These are phyloP conservation scores for Coprinopsis cinerea DNA, from an alignment of 768 basidiomycete genomes.

Conservation along the genomic window DNA sequence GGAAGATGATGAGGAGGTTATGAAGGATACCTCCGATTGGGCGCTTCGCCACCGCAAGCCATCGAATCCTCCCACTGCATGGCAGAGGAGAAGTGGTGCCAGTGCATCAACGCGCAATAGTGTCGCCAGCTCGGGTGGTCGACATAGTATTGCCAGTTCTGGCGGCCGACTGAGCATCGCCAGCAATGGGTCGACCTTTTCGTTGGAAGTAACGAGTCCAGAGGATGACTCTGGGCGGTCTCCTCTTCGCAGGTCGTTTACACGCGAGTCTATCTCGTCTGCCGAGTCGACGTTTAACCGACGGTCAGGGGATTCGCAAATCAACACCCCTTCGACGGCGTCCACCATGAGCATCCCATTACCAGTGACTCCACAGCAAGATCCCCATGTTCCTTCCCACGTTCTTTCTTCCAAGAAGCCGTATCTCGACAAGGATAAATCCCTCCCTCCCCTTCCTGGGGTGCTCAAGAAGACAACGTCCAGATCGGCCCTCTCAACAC, in stretches of 20 bases:
- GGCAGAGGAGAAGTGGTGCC: conserved; percentile 9
- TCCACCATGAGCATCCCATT: conserved; percentile 30
- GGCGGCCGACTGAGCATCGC: conserved; percentile 2
- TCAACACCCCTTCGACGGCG: conserved; percentile 26
- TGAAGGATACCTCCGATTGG: conserved; percentile 19
- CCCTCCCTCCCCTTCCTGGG: conserved; percentile 28
- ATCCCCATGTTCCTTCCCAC: conserved; percentile 10
- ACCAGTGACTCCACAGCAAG: conserved; percentile 30
- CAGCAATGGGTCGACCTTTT: conserved; percentile 13
- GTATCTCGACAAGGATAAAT: conserved; percentile 28
- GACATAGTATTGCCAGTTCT: conserved; percentile 4
- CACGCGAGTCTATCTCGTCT: conserved; percentile 12
- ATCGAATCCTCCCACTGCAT: conserved; percentile 12
- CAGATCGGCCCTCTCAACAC: conserved; percentile 1
- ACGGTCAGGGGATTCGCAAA: conserved; percentile 14
- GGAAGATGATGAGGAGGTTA: conserved; percentile 11
- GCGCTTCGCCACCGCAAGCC: conserved; percentile 13
- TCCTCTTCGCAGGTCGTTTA: conserved; percentile 2
- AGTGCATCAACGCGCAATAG: conserved; percentile 24
- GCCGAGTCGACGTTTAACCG: conserved; percentile 8
- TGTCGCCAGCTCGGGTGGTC: conserved; percentile 21
- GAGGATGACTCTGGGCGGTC: conserved; percentile 7
- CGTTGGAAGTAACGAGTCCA: conserved; percentile 19
- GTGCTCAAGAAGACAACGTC: conserved; percentile 17
- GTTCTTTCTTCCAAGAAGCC: conserved; percentile 9